phyloP scores from a whole-genome alignment of 257 asterid species.

The Ophiorrhiza pumila region DNA sequence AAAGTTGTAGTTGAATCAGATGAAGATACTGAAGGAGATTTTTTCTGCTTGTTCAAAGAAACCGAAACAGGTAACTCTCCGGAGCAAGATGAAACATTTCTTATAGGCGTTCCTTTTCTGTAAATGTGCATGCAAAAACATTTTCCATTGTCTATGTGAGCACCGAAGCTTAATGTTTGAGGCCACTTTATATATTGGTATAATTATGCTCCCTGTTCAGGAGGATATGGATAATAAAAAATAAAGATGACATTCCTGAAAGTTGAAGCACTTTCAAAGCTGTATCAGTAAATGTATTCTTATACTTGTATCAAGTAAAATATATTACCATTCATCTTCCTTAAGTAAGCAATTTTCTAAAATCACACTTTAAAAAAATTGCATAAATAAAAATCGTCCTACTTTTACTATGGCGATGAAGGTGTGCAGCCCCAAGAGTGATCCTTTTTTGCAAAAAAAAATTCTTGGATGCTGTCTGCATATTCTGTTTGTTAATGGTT shows the following conservation, averaged over 20 bases:
- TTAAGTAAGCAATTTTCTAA: no score
- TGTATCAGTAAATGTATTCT: not conserved
- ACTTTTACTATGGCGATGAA: not conserved
- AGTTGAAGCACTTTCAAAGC: not conserved
- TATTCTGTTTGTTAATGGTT: not conserved
- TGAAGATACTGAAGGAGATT: constrained; percentile 64
- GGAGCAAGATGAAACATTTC: constrained; percentile 1
- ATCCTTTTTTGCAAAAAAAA: not conserved
- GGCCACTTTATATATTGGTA: not conserved
- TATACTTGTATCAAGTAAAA: not conserved
- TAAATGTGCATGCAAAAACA: constrained; percentile 1
- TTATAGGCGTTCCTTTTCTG: constrained; percentile 10
- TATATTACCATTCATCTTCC: no score
- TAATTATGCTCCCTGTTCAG: not conserved
- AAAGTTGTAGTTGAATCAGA: constrained; percentile 51
- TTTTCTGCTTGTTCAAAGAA: constrained; percentile 64
- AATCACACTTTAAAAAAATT: no score
- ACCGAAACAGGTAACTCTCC: constrained; percentile 49
- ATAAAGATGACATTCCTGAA: not conserved
- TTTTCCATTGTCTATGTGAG: not conserved
- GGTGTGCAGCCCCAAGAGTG: not conserved
- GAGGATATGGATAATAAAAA: not conserved
- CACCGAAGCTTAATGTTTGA: not conserved
- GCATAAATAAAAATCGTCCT: not conserved
- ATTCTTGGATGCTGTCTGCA: not conserved